Evolutionary conservation across 176 grass and related monocot species (phyloP), one percentile per base, ranked within the genome.

Genomic region (Cenchrus purpureus): DNA sequence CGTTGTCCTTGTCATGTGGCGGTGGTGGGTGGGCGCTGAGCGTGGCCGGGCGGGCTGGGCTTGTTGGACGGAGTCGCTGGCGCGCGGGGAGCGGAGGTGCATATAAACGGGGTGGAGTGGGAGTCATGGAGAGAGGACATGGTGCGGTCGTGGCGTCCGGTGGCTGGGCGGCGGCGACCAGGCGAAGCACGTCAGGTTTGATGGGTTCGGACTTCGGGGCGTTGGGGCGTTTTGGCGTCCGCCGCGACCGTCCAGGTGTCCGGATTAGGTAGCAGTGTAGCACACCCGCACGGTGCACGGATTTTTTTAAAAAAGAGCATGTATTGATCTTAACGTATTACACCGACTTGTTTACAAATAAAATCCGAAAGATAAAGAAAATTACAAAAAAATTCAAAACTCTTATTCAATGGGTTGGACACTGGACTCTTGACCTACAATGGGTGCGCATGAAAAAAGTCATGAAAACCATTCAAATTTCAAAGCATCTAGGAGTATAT

Each of bases 141-240:
- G 58, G 77, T 74, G 68, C 19, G 16, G 34, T 54, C 15, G 48
- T 83, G 80, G 73, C 73, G 73, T 77, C 64, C 53, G 73, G 55
- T 54, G 48, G 22, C 11, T 28, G 42, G 19, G 62, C 13, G 44
- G 50, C 37, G 56, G 16, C 55, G 1, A 53, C 68, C 28, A 4
- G 71, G 58, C 68, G 69, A 2, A 6, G 55, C 67, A 32, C 10
- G 84, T 86, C 76, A 81, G 56, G 50, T 46, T 78, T 65, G 74
- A 28, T 16, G 73, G 63, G 86, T 37, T 74, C 25, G 3, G 37
- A 40, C 37, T 40, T 40, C 3, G 57, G 19, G 65, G 48, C 48
- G 17, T 40, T 52, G 1, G 57, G 46, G 57, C 15, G 45, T 17
- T 14, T 55, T 43, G 80, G 56, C 48, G 46, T 44, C 6, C 32